Conservation (phyloP, 768 basidiomycete species). For the Amanita brunnescens region DNA sequence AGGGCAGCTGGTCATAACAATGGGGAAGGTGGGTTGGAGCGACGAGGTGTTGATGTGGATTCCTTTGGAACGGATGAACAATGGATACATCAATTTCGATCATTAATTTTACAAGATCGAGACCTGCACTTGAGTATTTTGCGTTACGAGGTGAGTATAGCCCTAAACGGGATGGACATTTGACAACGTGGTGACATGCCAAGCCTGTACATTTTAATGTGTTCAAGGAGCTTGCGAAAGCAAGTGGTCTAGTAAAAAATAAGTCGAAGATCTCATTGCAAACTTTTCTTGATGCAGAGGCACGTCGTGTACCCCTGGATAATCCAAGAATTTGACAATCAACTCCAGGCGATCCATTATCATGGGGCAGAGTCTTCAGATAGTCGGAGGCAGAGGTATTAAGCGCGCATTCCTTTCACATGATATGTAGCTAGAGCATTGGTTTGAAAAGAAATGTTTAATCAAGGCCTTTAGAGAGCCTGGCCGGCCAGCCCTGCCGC, state of each 20-base stretch:
- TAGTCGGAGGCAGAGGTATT: slow-evolving; percentile 14
- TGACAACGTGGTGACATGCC: not conserved
- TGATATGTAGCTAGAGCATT: not conserved
- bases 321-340: not conserved
- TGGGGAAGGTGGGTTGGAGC: not conserved
- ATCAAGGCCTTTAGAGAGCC: slow-evolving; percentile 34
- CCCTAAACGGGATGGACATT: not conserved
- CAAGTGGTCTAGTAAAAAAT: slow-evolving; percentile 17
- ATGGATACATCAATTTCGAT: slow-evolving; percentile 35
- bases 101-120: slow-evolving; percentile 33
- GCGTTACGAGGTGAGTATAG: slow-evolving; percentile 49
- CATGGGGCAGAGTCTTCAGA: slow-evolving; percentile 29
- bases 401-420: not conserved
- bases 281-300: slow-evolving; percentile 50
- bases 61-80: slow-evolving; percentile 24
- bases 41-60: slow-evolving; percentile 12
- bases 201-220: slow-evolving; percentile 54
- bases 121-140: slow-evolving; percentile 47
- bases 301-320: slow-evolving; percentile 15
- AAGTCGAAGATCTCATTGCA: slow-evolving; percentile 33
- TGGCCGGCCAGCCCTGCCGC: slow-evolving; percentile 73
- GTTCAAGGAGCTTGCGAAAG: slow-evolving; percentile 36
- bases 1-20: not conserved
- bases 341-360: slow-evolving; percentile 44
- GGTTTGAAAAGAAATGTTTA: not conserved